A percentile compares a stretch with the other conserved stretches of the same genome.
Conservation (phyloP, 2,329 filamentous ascomycete genomes). For the Fusarium austroafricanum region DNA sequence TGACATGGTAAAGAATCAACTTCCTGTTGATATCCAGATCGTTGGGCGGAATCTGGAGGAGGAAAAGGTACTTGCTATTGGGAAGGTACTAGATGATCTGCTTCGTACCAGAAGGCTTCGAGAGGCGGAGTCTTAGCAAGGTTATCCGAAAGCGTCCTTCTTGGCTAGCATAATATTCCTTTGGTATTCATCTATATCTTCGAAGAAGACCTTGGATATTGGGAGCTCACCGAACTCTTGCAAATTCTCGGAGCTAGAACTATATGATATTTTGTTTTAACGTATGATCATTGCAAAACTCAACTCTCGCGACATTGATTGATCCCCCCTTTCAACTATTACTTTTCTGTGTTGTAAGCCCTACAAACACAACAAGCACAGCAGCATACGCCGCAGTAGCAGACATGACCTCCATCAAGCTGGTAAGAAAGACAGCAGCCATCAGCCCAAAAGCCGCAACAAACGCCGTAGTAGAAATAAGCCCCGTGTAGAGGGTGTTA, state of each 20-base stretch:
- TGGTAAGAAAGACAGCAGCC: background rate
- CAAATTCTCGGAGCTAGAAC: no score
- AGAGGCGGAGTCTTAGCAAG: no score
- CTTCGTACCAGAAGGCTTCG: background rate
- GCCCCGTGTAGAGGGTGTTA: background rate
- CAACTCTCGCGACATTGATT: no score
- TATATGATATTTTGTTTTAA: no score
- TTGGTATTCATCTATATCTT: no score
- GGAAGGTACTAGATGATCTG: slow-evolving; percentile 19
- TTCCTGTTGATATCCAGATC: slow-evolving; percentile 30
- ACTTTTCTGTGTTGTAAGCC: background rate
- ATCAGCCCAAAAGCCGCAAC: background rate
- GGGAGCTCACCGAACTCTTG: no score
- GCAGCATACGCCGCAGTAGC: slow-evolving; percentile 5
- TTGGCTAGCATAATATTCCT: no score
- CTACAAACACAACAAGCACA: background rate
- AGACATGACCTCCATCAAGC: background rate
- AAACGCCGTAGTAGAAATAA: background rate
- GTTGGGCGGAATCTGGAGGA: slow-evolving; percentile 27
- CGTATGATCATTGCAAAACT: no score
- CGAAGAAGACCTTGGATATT: no score
- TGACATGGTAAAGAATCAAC: background rate
- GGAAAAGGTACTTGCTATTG: slow-evolving; percentile 28
- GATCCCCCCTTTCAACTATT: background rate
- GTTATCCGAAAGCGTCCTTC: no score